phyloP scores from a whole-genome alignment of 2,329 filamentous ascomycete species.

The Pseudogymnoascus sp. region DNA sequence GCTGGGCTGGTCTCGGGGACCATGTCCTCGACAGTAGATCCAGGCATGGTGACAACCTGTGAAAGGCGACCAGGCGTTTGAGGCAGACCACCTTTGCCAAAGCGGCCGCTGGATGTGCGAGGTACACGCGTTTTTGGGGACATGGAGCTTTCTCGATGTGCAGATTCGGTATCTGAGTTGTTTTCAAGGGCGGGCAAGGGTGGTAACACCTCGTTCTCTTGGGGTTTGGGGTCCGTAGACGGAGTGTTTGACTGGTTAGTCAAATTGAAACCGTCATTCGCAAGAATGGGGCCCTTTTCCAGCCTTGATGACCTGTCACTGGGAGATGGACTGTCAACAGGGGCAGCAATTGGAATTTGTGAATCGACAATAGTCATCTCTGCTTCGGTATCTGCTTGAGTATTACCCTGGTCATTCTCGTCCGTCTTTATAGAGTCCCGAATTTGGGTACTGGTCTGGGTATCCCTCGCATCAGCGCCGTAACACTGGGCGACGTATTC shows the following conservation, averaged over 20 bases:
- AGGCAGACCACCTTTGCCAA: not conserved
- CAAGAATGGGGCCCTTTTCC: not conserved
- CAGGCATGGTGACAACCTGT: not conserved
- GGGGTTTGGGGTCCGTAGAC: not conserved
- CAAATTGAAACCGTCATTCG: not conserved
- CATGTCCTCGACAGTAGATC: conserved; percentile 12
- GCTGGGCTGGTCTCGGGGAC: conserved; percentile 29
- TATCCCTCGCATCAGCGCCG: conserved; percentile 22
- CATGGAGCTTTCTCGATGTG: conserved; percentile 1
- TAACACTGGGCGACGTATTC: conserved; percentile 24
- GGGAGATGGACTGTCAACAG: not conserved
- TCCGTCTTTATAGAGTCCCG: not conserved
- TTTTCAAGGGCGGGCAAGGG: not conserved
- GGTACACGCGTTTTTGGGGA: not conserved
- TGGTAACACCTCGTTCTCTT: not conserved
- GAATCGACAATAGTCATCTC: conserved; percentile 5
- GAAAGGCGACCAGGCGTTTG: not conserved
- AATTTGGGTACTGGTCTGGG: conserved; percentile 17
- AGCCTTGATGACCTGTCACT: not conserved
- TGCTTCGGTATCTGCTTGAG: not conserved
- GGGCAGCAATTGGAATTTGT: not conserved
- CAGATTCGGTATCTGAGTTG: not conserved
- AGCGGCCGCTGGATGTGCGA: not conserved
- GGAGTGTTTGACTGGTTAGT: conserved; percentile 1
- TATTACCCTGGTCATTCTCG: not conserved